Base-by-base conservation (phyloP, 495 filamentous ascomycete genomes). In the Hypoxylon trugodes region DNA sequence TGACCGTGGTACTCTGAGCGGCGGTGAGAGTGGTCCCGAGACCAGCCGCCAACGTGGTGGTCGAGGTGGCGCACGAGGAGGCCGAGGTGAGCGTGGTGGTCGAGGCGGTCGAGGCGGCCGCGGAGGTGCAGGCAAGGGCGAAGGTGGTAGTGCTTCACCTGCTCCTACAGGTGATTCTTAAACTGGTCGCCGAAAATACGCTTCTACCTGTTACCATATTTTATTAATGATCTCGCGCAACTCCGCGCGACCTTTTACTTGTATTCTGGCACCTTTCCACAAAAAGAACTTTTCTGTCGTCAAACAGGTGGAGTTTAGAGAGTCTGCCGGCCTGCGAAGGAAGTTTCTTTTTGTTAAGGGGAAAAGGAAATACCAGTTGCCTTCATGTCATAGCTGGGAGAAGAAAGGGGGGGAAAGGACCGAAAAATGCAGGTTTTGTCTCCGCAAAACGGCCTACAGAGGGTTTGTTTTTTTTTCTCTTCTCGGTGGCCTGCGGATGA, bases 21-120 rank as follows among this genome's bases (percentile, higher is more conserved):
- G 79, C 16, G 81, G 79, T 25, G 82, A 90, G 57, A 96, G 92
- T 70, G 95, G 96, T 70, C 93, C 91, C 50, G 91, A 96, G 69
- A 85, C 80, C 36, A 79, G 76, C 50, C 78, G 86, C 15, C 81
- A 86, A 32, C 86, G 89, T 41, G 86, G 86, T 45, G 85, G 88
- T 40, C 83, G 85, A 65, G 86, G 86, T n/a, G 81, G 86, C 4
- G 81, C 84, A 47, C 81, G 86, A 36, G 77, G 81, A 41, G 74
- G 79, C 6, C 74, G 82, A 48, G 74, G 78, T 19, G 82, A 84
- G 24, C 79, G 84, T 59, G 78, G 82, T 4, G 79, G 81, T 19
- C 80, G 85, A 18, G 78, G 87, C 16, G 81, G 81, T 28, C 73
- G 85, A 40, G 81, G 89, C 46, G 81, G 84, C 48, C 82, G 83